Evolutionary conservation across 139 green algal genomes (phyloP).

Genomic region (Tetraselmis chui): DNA sequence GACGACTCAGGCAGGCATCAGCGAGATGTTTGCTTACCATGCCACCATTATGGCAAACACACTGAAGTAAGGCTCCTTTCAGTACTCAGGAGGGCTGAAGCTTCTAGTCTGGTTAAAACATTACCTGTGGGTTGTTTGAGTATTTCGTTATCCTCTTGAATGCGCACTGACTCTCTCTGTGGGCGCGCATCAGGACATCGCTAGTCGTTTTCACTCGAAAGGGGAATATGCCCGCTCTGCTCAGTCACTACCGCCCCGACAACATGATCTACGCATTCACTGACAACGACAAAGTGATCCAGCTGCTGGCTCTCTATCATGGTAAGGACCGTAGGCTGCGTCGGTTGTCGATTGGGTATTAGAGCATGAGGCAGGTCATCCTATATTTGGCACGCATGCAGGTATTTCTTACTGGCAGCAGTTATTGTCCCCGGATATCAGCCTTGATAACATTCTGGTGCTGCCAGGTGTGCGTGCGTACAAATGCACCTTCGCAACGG

Average conservation of each 20-base stretch:
- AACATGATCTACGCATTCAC: conserved; percentile 76
- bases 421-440: too few species aligned
- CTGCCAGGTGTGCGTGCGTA: conserved; percentile 7
- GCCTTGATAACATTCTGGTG: too few species aligned
- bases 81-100: too few species aligned
- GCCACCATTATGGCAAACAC: conserved; percentile 86
- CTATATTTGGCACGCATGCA: too few species aligned
- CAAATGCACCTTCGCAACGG: conserved; percentile 1
- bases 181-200: conserved; percentile 13
- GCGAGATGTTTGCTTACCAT: conserved; percentile 82
- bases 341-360: too few species aligned
- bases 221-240: conserved; percentile 71
- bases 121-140: too few species aligned
- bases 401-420: too few species aligned
- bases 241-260: conserved; percentile 78
- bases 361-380: too few species aligned
- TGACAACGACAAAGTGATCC: conserved; percentile 67
- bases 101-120: too few species aligned
- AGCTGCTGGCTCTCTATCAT: conserved; percentile 74
- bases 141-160: too few species aligned
- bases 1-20: conserved; percentile 25
- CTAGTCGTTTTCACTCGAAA: conserved; percentile 56
- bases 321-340: too few species aligned
- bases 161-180: background rate
- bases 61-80: conserved; percentile 41